A percentile compares a stretch with the other conserved stretches of the same genome.
phyloP scores from a whole-genome alignment of 495 filamentous ascomycete species.

The Penicillium odoratum region DNA sequence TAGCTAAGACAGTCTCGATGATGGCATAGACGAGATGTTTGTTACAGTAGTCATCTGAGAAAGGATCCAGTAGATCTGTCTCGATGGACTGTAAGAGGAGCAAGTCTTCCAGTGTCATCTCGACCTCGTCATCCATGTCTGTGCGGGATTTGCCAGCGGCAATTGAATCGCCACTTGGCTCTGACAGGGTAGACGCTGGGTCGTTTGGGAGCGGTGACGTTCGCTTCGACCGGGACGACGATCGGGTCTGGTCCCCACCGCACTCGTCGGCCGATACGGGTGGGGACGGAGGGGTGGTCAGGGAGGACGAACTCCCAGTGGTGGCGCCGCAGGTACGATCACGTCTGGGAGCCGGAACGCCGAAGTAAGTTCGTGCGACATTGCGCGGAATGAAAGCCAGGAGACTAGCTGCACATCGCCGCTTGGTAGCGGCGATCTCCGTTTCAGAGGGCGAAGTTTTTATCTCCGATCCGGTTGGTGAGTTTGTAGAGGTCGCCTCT shows the following conservation, averaged over 20 bases:
- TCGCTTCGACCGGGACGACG: conserved; percentile 8
- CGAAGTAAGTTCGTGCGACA: conserved; percentile 43
- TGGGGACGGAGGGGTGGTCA: conserved; percentile 16
- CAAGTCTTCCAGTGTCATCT: conserved; percentile 34
- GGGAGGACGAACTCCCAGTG: conserved; percentile 18
- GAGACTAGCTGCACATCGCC: conserved; percentile 53
- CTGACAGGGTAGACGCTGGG: conserved; percentile 4
- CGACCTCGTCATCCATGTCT: conserved; percentile 18
- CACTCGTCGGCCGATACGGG: conserved; percentile 9
- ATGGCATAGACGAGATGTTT: conserved; percentile 81
- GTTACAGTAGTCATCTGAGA: conserved; percentile 82
- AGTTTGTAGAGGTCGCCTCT: conserved; percentile 9
- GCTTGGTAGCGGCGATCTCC: conserved; percentile 54
- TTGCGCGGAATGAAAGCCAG: conserved; percentile 46
- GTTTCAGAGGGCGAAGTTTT: conserved; percentile 28
- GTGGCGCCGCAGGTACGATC: conserved; percentile 32
- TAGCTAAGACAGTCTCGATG: conserved; percentile 73
- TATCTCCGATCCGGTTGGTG: conserved; percentile 17
- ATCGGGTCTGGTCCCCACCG: conserved; percentile 8
- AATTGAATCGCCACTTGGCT: not conserved
- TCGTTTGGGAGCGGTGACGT: conserved; percentile 9
- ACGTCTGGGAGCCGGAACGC: conserved; percentile 20
- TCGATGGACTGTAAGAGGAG: conserved; percentile 46
- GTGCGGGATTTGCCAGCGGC: conserved; percentile 9
- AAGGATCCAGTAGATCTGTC: conserved; percentile 63